These are phyloP conservation scores for Cytospora chrysosperma DNA, from an alignment of 2,329 filamentous ascomycete genomes.

Conservation along the genomic window DNA sequence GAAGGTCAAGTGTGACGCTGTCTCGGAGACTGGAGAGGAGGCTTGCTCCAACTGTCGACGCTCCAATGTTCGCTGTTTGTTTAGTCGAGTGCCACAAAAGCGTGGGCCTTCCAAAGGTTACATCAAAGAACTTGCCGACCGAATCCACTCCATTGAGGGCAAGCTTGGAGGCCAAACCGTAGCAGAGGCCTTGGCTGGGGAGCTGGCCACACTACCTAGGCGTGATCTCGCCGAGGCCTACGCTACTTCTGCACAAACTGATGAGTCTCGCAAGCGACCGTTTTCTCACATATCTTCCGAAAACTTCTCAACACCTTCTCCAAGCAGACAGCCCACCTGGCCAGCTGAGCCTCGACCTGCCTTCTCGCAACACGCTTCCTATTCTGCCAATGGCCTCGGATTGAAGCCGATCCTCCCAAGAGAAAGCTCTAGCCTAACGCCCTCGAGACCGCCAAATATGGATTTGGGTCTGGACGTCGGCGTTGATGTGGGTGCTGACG, in stretches of 20 bases:
- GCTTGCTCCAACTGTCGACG: conserved; percentile 81
- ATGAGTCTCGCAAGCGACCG: conserved; percentile 46
- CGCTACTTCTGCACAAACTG: conserved; percentile 42
- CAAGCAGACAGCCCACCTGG: conserved; percentile 46
- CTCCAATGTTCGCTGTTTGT: conserved; percentile 74
- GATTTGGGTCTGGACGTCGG: conserved; percentile 4
- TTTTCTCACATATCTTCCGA: conserved; percentile 48
- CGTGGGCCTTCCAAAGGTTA: conserved; percentile 89
- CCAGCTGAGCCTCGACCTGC: conserved; percentile 47
- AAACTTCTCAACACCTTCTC: conserved; percentile 40
- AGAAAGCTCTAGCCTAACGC: conserved; percentile 6
- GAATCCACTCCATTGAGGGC: conserved; percentile 78
- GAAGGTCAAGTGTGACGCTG: conserved; percentile 86
- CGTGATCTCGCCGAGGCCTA: conserved; percentile 50
- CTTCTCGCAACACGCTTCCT: conserved; percentile 41
- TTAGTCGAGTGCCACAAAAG: conserved; percentile 85
- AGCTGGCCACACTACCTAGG: conserved; percentile 36
- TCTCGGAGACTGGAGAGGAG: conserved; percentile 68
- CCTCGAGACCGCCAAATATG: conserved; percentile 3
- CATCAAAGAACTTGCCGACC: conserved; percentile 87
- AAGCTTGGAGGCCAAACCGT: conserved; percentile 57
- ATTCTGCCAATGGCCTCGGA: conserved; percentile 44
- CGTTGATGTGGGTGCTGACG: conserved; percentile 3
- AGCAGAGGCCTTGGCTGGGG: conserved; percentile 43
- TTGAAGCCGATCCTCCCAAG: conserved; percentile 45